Evolutionary conservation across 2,329 filamentous ascomycete genomes (phyloP).

Genomic region (Fusarium stilboides): DNA sequence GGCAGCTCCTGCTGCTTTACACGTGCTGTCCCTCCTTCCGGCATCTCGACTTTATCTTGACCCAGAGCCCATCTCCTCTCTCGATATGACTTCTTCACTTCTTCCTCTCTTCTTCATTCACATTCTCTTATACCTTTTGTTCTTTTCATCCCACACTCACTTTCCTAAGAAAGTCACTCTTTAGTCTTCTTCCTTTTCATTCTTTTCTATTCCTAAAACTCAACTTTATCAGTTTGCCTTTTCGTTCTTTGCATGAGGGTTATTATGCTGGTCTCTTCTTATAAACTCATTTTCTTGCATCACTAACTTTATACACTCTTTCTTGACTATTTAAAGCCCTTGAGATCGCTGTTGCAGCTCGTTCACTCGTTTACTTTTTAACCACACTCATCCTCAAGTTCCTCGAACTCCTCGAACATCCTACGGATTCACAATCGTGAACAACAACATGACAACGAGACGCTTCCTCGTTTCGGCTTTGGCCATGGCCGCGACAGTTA

Average conservation of each 20-base stretch:
- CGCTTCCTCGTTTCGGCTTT: constrained; percentile 46
- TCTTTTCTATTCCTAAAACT: constrained; percentile 27
- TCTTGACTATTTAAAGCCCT: no score
- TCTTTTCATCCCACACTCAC: constrained; percentile 7
- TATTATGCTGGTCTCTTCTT: constrained; percentile 16
- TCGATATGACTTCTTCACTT: constrained; percentile 5
- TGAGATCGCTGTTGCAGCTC: constrained; percentile 29
- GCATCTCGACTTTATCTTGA: constrained; percentile 3
- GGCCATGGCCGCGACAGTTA: constrained; percentile 42
- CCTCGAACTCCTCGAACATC: background rate
- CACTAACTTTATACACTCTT: constrained; percentile 23
- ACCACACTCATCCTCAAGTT: no score
- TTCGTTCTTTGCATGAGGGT: constrained; percentile 36
- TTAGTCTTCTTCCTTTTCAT: constrained; percentile 27
- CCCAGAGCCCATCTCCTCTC: constrained; percentile 2
- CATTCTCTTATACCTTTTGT: constrained; percentile 12
- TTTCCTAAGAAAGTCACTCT: constrained; percentile 33
- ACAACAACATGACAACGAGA: constrained; percentile 42
- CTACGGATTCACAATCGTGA: background rate
- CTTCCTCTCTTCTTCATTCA: constrained; percentile 20
- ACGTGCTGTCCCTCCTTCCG: constrained; percentile 14
- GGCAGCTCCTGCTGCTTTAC: constrained; percentile 1
- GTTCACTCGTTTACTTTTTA: constrained; percentile 23
- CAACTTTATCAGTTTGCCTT: constrained; percentile 26
- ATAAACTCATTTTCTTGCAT: constrained; percentile 20